phyloP scores from a whole-genome alignment of 2,329 filamentous ascomycete genomes.

The Paracamarosporium sp. region DNA sequence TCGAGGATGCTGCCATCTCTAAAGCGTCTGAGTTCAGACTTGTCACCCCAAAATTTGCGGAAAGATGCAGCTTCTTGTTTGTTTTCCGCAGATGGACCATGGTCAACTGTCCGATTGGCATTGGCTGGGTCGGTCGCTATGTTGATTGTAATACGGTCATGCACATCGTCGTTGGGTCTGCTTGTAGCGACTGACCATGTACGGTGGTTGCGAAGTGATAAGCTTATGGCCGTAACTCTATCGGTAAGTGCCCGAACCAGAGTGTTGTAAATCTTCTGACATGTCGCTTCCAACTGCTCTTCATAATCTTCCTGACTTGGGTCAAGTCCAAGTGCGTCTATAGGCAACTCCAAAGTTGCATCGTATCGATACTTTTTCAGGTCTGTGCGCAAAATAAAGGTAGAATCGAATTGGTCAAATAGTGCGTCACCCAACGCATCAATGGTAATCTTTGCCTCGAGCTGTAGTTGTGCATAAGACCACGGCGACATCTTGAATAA shows the following conservation, averaged over 20 bases:
- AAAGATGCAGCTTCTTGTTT: slow-evolving; percentile 83
- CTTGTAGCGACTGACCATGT: slow-evolving; percentile 46
- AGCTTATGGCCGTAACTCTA: slow-evolving; percentile 69
- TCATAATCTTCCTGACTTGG: slow-evolving; percentile 30
- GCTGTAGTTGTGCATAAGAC: slow-evolving; percentile 77
- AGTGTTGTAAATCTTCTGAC: slow-evolving; percentile 66
- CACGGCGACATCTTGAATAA: slow-evolving; percentile 89
- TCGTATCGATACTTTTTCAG: slow-evolving; percentile 63
- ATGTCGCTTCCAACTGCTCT: slow-evolving; percentile 46
- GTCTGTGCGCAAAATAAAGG: slow-evolving; percentile 74
- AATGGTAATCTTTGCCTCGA: slow-evolving; percentile 77
- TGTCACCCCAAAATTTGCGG: slow-evolving; percentile 92
- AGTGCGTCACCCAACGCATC: slow-evolving; percentile 75
- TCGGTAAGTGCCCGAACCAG: slow-evolving; percentile 77
- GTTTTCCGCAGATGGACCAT: slow-evolving; percentile 85
- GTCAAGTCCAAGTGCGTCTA: slow-evolving; percentile 38
- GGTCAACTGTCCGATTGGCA: slow-evolving; percentile 79
- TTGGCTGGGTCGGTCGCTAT: slow-evolving; percentile 76
- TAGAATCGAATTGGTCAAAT: slow-evolving; percentile 81
- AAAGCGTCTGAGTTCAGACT: slow-evolving; percentile 90
- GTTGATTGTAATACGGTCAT: slow-evolving; percentile 64
- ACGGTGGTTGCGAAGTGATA: slow-evolving; percentile 34
- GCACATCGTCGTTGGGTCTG: slow-evolving; percentile 27
- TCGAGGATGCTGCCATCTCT: slow-evolving; percentile 94
- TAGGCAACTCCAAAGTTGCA: slow-evolving; percentile 52